Evolutionary conservation across 1,139 yeast species (phyloP), one percentile per base, ranked within the genome.

Genomic region (Wickerhamiella infanticola): DNA sequence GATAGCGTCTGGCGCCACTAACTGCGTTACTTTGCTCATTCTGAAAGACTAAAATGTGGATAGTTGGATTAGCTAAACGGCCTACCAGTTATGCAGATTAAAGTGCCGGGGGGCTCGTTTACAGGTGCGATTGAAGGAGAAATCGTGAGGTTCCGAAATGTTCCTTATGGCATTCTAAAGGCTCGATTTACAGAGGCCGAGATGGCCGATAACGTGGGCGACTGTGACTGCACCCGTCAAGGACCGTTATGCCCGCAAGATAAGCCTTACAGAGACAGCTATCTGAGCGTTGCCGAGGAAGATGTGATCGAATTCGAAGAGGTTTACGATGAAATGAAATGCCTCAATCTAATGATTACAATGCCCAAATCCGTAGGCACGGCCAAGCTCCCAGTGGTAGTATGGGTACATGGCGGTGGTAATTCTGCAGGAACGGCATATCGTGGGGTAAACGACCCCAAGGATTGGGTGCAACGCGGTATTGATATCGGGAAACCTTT

Each of bases 1-100:
- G 38, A 79, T 79, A 39, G 72, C 78, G 56, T 75, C 84, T 47
- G 74, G 70, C 7, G 77, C 74, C n/a, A 70, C 65, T 48, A 75
- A 72, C 46, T 70, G 69, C 24, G 46, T 41, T 5, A 24, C 39
- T 24, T 29, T 24, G 33, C 23, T 13, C 43, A 41, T 41, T 3
- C 18, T 18, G 18, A 18, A 18, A 18, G 18, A 18, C 18, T 18
- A 18, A 18, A 18, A 18, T 18, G 18, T 18, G 18, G 18, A 18
- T 18, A 18, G 18, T 18, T 18, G 18, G 18, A 18, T 18, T 18
- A 18, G 18, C 18, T 18, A 18, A 18, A 18, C 18, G 18, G 18
- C 18, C 18, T 18, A 18, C 2, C 18, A 18, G 18, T 18, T 18
- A 18, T 18, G 18, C 18, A 18, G 18, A 18, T 38, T 25, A 13